Evolutionary conservation across 2,329 filamentous ascomycete species (phyloP), one percentile per base, ranked within the genome.

Genomic region (Colletotrichum sp.): DNA sequence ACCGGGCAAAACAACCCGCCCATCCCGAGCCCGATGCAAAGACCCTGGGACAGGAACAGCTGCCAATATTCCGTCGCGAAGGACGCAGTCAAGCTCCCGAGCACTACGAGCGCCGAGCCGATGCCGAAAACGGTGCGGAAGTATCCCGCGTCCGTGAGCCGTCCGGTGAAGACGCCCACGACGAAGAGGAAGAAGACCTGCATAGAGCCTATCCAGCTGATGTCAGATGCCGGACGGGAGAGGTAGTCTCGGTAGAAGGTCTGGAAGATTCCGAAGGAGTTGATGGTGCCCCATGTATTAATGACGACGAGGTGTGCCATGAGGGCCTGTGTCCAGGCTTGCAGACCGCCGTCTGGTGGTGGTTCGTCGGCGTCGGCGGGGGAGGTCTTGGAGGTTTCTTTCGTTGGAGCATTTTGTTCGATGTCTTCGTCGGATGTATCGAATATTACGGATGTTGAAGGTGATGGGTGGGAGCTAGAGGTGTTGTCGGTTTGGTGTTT

Each of bases 1-100:
- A 88, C 86, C 5, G 91, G 88, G 5, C 90, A 85, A 82, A 90
- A 92, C 26, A 92, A 82, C 64, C 88, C 87, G 9, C 90, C 91
- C 24, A 87, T 86, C 0, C 89, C 90, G 0, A 89, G 72, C 1
- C 88, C 88, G 6, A 84, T 81, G 12, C 94, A 92, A 2, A 89
- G 76, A 2, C 90, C 89, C 76, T 90, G 89, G 0, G 88, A 85
- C 1, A 91, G 80, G 76, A 90, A 82, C 26, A 90, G 78, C 65
- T 89, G 87, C 85, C 85, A 90, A 77, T 89, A 91, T 8, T 81
- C 78, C 8, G 77, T 85, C 0, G 83, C 84, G 3, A 87, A 77
- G 52, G 84, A 86, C 82, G 86, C 86, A 7, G 84, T 80, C 76
- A 91, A 88, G 36, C 89, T 84, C 2, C 87, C 88, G 5, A 87